Evolutionary conservation across 257 asterid genomes (phyloP).

Genomic region (Solanum ossicruentum): DNA sequence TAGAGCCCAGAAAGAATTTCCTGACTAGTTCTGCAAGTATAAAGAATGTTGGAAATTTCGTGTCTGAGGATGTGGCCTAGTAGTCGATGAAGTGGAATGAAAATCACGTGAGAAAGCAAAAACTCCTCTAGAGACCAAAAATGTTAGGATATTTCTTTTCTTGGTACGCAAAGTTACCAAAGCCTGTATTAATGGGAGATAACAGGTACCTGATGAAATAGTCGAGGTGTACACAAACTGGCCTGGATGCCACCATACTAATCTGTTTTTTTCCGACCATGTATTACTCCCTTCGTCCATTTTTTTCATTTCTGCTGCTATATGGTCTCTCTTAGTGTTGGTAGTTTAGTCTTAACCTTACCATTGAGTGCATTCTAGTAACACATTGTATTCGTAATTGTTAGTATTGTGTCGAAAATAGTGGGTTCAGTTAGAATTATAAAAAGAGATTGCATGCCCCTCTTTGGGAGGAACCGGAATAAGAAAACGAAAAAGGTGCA

Average conservation of each 20-base stretch:
- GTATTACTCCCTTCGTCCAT: not conserved
- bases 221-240: not conserved
- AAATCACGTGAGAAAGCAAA: not conserved
- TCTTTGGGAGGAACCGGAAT: too few relatives aligned
- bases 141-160: not conserved
- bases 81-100: not conserved
- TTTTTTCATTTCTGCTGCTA: not conserved
- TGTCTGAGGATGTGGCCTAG: too few relatives aligned
- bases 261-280: not conserved
- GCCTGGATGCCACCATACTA: not conserved
- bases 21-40: not conserved
- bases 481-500: not conserved
- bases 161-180: not conserved
- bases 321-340: not conserved
- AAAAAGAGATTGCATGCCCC: not conserved
- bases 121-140: not conserved
- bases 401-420: too few relatives aligned
- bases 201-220: not conserved
- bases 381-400: not conserved
- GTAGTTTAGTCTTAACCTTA: not conserved
- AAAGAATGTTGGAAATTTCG: not conserved
- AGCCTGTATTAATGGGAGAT: not conserved
- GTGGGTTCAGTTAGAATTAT: not conserved
- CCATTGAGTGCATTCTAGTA: not conserved
- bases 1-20: not conserved